Base-by-base conservation (phyloP, 2,329 filamentous ascomycete genomes). In the Clathrospora elynae region DNA sequence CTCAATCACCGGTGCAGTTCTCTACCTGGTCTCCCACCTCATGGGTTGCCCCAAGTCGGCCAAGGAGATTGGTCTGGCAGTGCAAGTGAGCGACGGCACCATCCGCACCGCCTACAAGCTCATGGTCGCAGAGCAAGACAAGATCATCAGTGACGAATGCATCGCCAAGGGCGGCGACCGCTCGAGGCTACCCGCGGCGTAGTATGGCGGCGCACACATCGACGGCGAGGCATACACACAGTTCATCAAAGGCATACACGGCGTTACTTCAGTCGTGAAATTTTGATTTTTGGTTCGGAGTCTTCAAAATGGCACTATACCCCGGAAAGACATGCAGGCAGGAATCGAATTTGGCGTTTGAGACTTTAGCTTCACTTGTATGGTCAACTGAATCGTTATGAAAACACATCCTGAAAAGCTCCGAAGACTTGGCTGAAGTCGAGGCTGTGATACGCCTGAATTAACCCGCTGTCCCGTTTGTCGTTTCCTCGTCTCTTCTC, bases 81-180 rank as follows among this genome's bases (percentile, higher is more conserved):
- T 88, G 1, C 89, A 90, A 54, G 93, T 99, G 18, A 96, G 90
- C 67, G 95, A 99, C 65, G 91, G 93, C 41, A 99, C 93, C 0
- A 96, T 99, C 61, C 91, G 95, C 62, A 95, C 89, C 17, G 91
- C 92, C 0, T 99, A 97, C 77, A 93, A 93, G 67, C 85, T 88
- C 62, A 78, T 99, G 34, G 92, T 91, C 67, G 78, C 79, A 12
- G 84, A 86, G 34, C 82, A 84, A 35, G 84, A 92, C 41, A 78
- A 82, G 49, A 74, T 99, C 45, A 82, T 96, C 60, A 84, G 87
- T 56, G 76, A 83, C 36, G 83, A 87, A 47, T 92, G 89, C 83
- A 78, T 92, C 39, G 78, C 80, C 40, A 83, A 85, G 46, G 87
- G 87, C 44, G 88, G 85, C 24, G 84, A 85, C 55, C 78, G 88